These are phyloP conservation scores for Phaeosphaeriaceae sp. DNA, from an alignment of 2,329 filamentous ascomycete genomes.

Conservation along the genomic window DNA sequence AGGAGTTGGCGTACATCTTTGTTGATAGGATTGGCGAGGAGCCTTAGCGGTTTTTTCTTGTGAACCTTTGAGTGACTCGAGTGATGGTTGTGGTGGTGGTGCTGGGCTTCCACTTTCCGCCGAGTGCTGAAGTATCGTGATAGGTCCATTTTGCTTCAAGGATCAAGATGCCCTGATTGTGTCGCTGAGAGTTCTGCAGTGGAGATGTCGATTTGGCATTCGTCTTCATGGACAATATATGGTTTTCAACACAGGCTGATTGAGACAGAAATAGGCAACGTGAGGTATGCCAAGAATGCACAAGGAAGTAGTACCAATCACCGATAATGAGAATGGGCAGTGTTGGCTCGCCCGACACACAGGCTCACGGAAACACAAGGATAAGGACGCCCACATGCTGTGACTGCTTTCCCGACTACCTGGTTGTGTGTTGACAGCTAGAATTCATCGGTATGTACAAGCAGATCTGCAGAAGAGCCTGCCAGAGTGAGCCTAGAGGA, in stretches of 20 bases:
- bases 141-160: constrained; percentile 21
- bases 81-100: background rate
- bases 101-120: constrained; percentile 10
- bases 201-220: background rate
- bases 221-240: background rate
- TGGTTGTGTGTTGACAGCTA: background rate
- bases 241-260: background rate
- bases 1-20: constrained; percentile 23
- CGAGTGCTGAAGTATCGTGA: constrained; percentile 23
- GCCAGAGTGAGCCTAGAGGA: background rate
- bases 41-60: constrained; percentile 16
- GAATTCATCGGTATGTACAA: background rate
- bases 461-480: background rate
- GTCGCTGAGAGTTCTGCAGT: background rate
- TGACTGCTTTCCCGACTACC: background rate
- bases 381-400: background rate
- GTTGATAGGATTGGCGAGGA: constrained; percentile 29
- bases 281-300: constrained; percentile 2
- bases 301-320: background rate
- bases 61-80: background rate
- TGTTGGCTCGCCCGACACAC: background rate
- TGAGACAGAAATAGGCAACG: background rate
- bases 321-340: background rate
- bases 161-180: background rate
- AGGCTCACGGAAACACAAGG: background rate